Evolutionary conservation across 2,329 filamentous ascomycete species (phyloP).

Genomic region (Zymoseptoria pseudotritici): DNA sequence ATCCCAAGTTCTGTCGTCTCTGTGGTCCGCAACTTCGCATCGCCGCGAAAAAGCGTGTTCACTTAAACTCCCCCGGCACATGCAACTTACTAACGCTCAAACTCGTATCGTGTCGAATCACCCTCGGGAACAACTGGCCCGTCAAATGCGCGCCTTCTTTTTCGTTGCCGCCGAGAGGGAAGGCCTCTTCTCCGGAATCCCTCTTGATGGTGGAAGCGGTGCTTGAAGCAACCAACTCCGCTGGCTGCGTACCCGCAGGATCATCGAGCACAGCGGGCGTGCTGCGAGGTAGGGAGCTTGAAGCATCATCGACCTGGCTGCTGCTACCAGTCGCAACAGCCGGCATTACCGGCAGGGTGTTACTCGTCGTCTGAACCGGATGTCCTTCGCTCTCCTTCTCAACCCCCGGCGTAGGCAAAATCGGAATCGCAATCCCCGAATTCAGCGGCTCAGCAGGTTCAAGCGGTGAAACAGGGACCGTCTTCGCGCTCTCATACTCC

Average conservation of each 20-base stretch:
- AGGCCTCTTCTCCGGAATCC: background rate
- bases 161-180: constrained; percentile 26
- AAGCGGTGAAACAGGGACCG: background rate
- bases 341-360: background rate
- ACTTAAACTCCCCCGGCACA: constrained; percentile 55
- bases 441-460: background rate
- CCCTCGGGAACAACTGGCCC: constrained; percentile 43
- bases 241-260: background rate
- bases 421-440: background rate
- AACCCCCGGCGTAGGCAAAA: background rate
- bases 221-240: background rate
- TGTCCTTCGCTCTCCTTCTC: background rate
- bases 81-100: constrained; percentile 56
- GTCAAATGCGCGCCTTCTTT: constrained; percentile 28
- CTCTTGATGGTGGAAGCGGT: background rate
- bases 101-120: constrained; percentile 40
- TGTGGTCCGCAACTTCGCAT: background rate
- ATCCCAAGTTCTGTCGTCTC: background rate
- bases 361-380: background rate
- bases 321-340: background rate
- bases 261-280: background rate
- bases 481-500: constrained; percentile 2
- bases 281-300: background rate
- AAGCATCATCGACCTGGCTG: no score
- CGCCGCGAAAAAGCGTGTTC: constrained; percentile 6